phyloP scores from a whole-genome alignment of 345 rosid genomes.

The Eucalyptus urophylla region DNA sequence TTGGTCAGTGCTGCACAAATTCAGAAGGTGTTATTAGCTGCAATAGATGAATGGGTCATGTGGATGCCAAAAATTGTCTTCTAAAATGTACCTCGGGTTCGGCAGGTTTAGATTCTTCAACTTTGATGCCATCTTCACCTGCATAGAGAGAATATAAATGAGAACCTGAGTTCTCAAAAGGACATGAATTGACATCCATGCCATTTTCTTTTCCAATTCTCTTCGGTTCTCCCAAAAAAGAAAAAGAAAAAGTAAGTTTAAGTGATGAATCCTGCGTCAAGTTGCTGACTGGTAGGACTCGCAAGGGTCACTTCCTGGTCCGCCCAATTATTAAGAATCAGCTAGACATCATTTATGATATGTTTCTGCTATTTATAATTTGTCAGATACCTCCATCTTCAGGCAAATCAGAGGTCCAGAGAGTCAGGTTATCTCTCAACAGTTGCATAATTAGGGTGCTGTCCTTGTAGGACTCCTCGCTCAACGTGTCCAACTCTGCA shows the following conservation, averaged over 20 bases:
- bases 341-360: background rate
- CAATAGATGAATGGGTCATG: background rate
- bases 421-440: constrained; percentile 94
- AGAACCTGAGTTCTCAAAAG: background rate
- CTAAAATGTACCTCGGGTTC: constrained; percentile 41
- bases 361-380: background rate
- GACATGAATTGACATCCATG: background rate
- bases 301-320: background rate
- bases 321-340: background rate
- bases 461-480: constrained; percentile 97
- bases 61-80: background rate
- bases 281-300: background rate
- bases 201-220: background rate
- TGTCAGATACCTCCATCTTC: constrained; percentile 74
- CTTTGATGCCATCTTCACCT: constrained; percentile 77
- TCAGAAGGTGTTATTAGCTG: background rate
- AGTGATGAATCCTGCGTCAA: background rate
- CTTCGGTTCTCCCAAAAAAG: background rate
- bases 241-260: background rate
- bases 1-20: background rate
- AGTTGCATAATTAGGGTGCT: constrained; percentile 99
- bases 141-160: background rate
- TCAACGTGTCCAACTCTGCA: constrained; percentile 90
- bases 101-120: constrained; percentile 66
- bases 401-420: constrained; percentile 99